Evolutionary conservation across 2,329 filamentous ascomycete species (phyloP), one percentile per base, ranked within the genome.

Genomic region (Stylonectria norvegica): DNA sequence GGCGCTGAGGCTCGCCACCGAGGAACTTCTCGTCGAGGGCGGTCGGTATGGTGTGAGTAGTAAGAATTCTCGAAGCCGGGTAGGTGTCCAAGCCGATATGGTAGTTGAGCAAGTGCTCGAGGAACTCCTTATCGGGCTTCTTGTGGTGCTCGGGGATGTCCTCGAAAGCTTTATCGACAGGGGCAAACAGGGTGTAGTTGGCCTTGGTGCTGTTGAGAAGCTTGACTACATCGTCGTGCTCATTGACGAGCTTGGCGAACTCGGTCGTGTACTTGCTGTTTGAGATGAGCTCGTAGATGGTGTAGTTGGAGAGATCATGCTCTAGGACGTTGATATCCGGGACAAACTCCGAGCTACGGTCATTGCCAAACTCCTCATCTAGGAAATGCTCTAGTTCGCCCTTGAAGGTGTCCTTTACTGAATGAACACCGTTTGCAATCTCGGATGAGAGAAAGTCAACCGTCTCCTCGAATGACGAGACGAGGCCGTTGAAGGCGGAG

Each of bases 161-260:
- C 47, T 84, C 78, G 53, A 96, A 91, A 0, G 89, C 89, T 35
- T 73, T 69, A 60, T 95, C 80, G 1, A 78, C 81, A 0, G 90
- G 90, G 2, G 86, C 85, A 56, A 95, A 94, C 36, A 93, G 65
- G 1, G 90, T 95, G 57, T 84, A 79, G 63, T 91, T 90, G 16
- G 77, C 71, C 23, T 76, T 67, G 2, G 86, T 91, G 56, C 78
- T 77, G 66, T 94, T 93, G 19, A 96, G 76, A 4, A 81, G 62
- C 38, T 84, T 63, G 23, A 91, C 81, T 1, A 95, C 69, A 37
- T 87, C 79, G 1, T 81, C 74, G 59, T 86, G 82, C 45, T 89
- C 74, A 46, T 85, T 74, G 52, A 95, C 76, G n/a, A 89, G 69
- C 58, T 84, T 78, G 19, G 84, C 81, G 31, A 95, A 83, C 62